phyloP scores from a whole-genome alignment of 805 yeast genomes.

The Ogataea salicorniae region DNA sequence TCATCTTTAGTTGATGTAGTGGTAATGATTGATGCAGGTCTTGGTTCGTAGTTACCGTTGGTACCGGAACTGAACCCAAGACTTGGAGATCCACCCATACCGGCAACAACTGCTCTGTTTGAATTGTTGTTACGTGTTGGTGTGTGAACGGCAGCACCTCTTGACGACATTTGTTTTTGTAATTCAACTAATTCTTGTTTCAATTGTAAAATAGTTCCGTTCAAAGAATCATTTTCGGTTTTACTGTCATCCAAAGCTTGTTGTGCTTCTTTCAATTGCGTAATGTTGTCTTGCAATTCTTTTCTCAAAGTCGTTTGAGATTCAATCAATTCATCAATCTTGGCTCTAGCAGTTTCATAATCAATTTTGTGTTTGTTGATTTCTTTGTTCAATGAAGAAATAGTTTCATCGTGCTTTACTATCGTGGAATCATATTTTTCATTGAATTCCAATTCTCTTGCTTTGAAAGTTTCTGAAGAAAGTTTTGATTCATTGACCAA shows the following conservation, averaged over 20 bases:
- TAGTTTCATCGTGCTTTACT: constrained; percentile 43
- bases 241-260: constrained; percentile 53
- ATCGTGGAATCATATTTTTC: constrained; percentile 41
- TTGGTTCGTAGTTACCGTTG: constrained; percentile 38
- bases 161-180: constrained; percentile 26
- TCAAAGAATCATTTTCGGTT: constrained; percentile 61
- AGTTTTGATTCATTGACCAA: constrained; percentile 50
- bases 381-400: constrained; percentile 49
- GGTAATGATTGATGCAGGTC: constrained; percentile 61
- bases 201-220: constrained; percentile 52
- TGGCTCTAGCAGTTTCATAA: constrained; percentile 50
- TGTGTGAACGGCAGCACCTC: constrained; percentile 13
- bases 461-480: constrained; percentile 48
- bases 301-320: constrained; percentile 59
- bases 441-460: constrained; percentile 50
- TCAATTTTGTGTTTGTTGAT: constrained; percentile 50
- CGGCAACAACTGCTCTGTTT: constrained; percentile 7
- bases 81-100: constrained; percentile 18
- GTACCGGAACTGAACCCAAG: constrained; percentile 9
- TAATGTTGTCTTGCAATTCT: constrained; percentile 57
- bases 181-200: constrained; percentile 35
- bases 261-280: constrained; percentile 57
- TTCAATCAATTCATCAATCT: constrained; percentile 54
- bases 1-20: constrained; percentile 41
- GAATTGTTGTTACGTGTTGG: constrained; percentile 7